Percentiles rank a stretch among this genome's conserved stretches.
phyloP scores from a whole-genome alignment of 345 rosid species.

The Viola odorata region DNA sequence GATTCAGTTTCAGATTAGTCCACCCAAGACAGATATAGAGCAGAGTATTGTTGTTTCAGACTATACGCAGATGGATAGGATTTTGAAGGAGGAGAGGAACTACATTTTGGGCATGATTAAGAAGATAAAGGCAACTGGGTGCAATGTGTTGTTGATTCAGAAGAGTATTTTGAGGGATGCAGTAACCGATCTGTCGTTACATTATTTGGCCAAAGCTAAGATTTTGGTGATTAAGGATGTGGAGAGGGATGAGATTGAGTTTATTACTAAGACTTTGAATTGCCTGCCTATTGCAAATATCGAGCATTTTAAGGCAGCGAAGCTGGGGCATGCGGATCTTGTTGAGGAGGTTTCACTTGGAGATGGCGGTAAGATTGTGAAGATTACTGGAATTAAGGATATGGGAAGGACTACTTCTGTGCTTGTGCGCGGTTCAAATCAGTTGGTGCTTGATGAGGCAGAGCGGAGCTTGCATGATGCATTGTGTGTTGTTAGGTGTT shows the following conservation, averaged over 20 bases:
- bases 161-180: conserved; percentile 99
- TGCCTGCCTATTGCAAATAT: conserved; percentile 94
- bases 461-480: conserved; percentile 98
- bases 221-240: conserved; percentile 92
- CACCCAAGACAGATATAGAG: conserved; percentile 94
- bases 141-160: conserved; percentile 87
- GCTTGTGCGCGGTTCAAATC: conserved; percentile 90
- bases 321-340: conserved; percentile 80
- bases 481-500: conserved; percentile 84
- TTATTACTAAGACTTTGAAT: conserved; percentile 87
- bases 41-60: conserved; percentile 96
- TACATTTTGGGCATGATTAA: conserved; percentile 94
- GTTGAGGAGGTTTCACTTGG: conserved; percentile 92
- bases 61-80: conserved; percentile 98
- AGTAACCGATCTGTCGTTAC: conserved; percentile 85
- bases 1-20: conserved; percentile 96
- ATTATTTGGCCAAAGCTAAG: conserved; percentile 88
- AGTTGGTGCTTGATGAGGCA: conserved; percentile 86
- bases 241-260: conserved; percentile 96
- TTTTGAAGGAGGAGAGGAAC: conserved; percentile 94
- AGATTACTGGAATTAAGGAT: conserved; percentile 79
- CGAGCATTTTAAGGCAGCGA: conserved; percentile 84
- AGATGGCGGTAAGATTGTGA: conserved; percentile 92
- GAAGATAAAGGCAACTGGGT: conserved; percentile 87
- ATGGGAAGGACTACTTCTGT: conserved; percentile 93